These are phyloP conservation scores for Monosporascus sp. DNA, from an alignment of 2,329 filamentous ascomycete genomes.

Conservation along the genomic window DNA sequence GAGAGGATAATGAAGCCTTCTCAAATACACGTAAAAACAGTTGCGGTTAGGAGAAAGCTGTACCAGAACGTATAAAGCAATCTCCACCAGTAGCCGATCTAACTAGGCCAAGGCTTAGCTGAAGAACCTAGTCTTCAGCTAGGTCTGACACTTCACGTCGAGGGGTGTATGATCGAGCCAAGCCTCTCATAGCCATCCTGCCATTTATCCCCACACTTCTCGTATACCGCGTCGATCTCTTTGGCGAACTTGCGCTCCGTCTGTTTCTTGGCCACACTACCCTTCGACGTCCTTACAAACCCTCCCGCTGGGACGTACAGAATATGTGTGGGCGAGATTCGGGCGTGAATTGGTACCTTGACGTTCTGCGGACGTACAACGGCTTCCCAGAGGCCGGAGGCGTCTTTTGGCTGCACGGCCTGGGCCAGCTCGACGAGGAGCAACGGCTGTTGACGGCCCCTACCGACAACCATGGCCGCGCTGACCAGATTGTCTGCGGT, in stretches of 20 bases:
- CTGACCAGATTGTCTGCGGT: constrained; percentile 2
- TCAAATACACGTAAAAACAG: too few relatives aligned
- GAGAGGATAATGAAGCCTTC: too few relatives aligned
- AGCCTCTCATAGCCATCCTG: constrained; percentile 7
- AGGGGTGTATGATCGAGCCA: background rate
- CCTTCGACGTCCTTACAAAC: constrained; percentile 15
- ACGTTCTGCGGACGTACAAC: constrained; percentile 12
- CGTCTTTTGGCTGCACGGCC: background rate
- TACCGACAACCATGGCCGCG: constrained; percentile 11
- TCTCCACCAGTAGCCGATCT: too few relatives aligned
- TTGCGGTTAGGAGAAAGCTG: too few relatives aligned
- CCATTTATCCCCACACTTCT: constrained; percentile 13
- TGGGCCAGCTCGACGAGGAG: constrained; percentile 11
- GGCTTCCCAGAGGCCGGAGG: constrained; percentile 8
- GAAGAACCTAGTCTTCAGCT: too few relatives aligned
- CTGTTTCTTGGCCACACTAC: constrained; percentile 8
- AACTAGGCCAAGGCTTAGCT: too few relatives aligned
- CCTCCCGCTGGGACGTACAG: constrained; percentile 7
- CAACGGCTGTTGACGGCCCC: constrained; percentile 10
- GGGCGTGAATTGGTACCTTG: constrained; percentile 9
- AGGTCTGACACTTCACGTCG: background rate
- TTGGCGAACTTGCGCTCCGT: constrained; percentile 10
- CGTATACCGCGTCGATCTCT: constrained; percentile 12
- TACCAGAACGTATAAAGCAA: too few relatives aligned
- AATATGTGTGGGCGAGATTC: constrained; percentile 12